Evolutionary conservation across 1,284 basidiomycete species (phyloP).

Genomic region (Irpex sp.): DNA sequence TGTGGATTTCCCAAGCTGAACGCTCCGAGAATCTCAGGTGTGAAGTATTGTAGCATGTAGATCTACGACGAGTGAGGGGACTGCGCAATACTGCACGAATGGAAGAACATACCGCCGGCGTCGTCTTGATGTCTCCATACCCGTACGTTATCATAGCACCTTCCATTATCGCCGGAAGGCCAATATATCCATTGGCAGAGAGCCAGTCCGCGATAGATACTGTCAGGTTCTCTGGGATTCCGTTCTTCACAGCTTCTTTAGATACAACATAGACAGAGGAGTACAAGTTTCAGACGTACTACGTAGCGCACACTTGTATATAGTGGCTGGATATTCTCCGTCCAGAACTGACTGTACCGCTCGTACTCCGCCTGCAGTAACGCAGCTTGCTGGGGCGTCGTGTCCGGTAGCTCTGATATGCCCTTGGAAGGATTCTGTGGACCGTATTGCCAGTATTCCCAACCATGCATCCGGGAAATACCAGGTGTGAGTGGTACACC

Average conservation of each 20-base stretch:
- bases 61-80: neutral
- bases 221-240: neutral
- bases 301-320: neutral
- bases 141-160: slow-evolving; percentile 1
- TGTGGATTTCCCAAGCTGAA: neutral
- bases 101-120: neutral
- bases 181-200: neutral
- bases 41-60: slow-evolving; percentile 5
- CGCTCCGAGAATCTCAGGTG: neutral
- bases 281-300: neutral
- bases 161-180: neutral
- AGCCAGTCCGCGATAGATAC: slow-evolving; percentile 1
- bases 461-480: neutral
- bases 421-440: neutral
- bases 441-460: neutral
- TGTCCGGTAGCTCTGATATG: neutral
- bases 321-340: neutral
- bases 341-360: neutral
- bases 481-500: neutral
- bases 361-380: neutral
- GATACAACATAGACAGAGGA: neutral
- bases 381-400: neutral
- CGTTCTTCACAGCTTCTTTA: neutral
- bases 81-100: neutral
- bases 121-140: neutral